phyloP scores from a whole-genome alignment of 2,329 filamentous ascomycete genomes.

The Penicillium sp. region DNA sequence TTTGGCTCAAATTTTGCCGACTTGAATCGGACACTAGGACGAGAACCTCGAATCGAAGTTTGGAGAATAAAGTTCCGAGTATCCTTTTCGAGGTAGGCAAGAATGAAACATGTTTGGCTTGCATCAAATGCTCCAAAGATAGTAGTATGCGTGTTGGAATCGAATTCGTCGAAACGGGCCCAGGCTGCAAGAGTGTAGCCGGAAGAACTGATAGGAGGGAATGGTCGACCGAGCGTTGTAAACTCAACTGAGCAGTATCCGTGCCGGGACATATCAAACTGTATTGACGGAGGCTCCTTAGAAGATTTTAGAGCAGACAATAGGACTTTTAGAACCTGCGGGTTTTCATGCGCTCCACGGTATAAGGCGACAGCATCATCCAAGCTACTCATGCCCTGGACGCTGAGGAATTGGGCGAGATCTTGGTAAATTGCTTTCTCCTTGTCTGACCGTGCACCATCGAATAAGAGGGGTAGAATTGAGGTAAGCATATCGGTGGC shows the following conservation, averaged over 20 bases:
- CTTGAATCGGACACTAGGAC: constrained; percentile 92
- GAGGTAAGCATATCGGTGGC: constrained; percentile 67
- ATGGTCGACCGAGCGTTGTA: constrained; percentile 76
- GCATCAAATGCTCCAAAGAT: constrained; percentile 93
- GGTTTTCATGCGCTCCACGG: constrained; percentile 52
- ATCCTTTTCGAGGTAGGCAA: constrained; percentile 91
- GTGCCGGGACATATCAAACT: constrained; percentile 86
- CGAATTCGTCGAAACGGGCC: constrained; percentile 85
- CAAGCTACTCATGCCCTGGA: constrained; percentile 74
- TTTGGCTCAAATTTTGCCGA: constrained; percentile 71
- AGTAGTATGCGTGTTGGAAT: constrained; percentile 81
- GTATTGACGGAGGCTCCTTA: constrained; percentile 77
- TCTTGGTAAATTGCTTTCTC: constrained; percentile 62
- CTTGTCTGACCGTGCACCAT: constrained; percentile 51
- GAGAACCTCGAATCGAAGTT: constrained; percentile 81
- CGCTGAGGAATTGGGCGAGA: constrained; percentile 66
- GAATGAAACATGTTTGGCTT: constrained; percentile 86
- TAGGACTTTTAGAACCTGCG: constrained; percentile 64
- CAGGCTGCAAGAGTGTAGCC: constrained; percentile 91
- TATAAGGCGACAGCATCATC: constrained; percentile 79
- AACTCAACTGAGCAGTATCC: constrained; percentile 91
- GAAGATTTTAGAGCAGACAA: constrained; percentile 72
- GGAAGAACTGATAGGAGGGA: constrained; percentile 72
- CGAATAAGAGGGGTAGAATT: constrained; percentile 63
- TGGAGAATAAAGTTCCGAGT: constrained; percentile 93